Base-by-base conservation (phyloP, 2,329 filamentous ascomycete species). In the Coniochaeta ligniaria region DNA sequence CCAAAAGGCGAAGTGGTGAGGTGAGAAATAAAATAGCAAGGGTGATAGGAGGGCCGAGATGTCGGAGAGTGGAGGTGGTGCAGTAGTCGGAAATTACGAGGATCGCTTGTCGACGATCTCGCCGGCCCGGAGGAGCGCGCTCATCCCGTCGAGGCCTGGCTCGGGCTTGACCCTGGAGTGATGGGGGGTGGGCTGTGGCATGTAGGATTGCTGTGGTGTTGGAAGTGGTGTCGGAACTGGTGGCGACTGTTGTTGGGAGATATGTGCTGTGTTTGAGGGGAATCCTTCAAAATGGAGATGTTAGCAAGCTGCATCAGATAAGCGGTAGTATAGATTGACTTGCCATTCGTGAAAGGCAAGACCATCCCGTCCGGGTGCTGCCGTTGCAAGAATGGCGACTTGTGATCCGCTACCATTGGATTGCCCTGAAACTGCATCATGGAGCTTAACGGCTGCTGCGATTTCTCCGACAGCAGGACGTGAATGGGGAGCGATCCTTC, bases 401-500 rank as follows among this genome's bases (percentile, higher is more conserved):
- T 45, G n/a, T 45, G 12, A 45, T 64, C 63, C 38, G 69, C 64
- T 28, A 67, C 63, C 6, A 54, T 59, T 31, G 61, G 57, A 56
- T 63, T 31, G 57, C 61, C 6, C 28, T 62, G 45, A 60, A 24
- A 33, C 54, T 57, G 55, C 31, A 58, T 59, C 47, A 61, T 57
- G 41, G 57, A 57, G 45, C 64, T 50, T 56, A 45, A 56, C 57
- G 65, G 52, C 65, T 62, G 63, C 54, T 59, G 62, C 59, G 63
- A 61, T 61, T 77, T 77, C 24, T 76, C 75, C 2, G 76, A 76
- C 22, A 85, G 70, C 0, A 85, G 72, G 0, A 81, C 77, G 63
- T 84, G 82, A 26, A 85, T 84, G 1, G 83, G 81, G 12, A 85
- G 65, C 1, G 80, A 74, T 0, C 80, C 77, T 41, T 84, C 82